Conservation (phyloP, 2,329 filamentous ascomycete species). For the Aureobasidium sp. region DNA sequence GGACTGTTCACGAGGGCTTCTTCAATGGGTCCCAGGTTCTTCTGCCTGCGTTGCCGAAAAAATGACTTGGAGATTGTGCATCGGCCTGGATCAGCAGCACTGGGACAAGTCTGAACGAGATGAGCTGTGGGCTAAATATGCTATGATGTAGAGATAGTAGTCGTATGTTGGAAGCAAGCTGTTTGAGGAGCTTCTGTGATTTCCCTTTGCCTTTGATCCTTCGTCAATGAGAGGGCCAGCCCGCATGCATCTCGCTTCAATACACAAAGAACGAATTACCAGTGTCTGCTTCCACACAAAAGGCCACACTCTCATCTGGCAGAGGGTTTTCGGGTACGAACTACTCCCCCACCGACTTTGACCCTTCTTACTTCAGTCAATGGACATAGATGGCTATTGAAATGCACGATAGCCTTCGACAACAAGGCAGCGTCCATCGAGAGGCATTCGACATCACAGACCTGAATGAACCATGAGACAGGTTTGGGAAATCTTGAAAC, state of each 20-base stretch:
- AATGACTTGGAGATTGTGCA: background rate
- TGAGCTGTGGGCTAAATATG: background rate
- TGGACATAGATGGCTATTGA: too few relatives aligned
- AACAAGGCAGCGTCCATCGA: background rate
- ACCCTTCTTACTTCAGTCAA: too few relatives aligned
- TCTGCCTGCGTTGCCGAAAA: background rate
- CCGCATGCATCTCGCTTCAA: background rate
- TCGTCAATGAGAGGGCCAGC: background rate
- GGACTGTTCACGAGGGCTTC: background rate
- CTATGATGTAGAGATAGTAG: background rate
- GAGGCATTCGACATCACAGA: background rate
- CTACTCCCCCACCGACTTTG: background rate
- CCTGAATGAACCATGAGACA: background rate
- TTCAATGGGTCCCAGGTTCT: background rate
- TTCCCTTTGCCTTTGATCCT: too few relatives aligned
- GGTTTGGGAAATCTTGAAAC: background rate
- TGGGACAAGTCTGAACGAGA: background rate
- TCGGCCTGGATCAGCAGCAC: background rate
- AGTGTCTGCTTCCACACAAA: background rate
- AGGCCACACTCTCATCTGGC: background rate
- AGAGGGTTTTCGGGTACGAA: background rate
- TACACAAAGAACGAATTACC: background rate
- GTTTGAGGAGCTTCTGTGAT: too few relatives aligned
- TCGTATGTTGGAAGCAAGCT: too few relatives aligned
- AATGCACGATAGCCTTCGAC: too few relatives aligned